Evolutionary conservation across 2,329 filamentous ascomycete genomes (phyloP), one percentile per base, ranked within the genome.

Genomic region (Westerdykella aurantiaca): DNA sequence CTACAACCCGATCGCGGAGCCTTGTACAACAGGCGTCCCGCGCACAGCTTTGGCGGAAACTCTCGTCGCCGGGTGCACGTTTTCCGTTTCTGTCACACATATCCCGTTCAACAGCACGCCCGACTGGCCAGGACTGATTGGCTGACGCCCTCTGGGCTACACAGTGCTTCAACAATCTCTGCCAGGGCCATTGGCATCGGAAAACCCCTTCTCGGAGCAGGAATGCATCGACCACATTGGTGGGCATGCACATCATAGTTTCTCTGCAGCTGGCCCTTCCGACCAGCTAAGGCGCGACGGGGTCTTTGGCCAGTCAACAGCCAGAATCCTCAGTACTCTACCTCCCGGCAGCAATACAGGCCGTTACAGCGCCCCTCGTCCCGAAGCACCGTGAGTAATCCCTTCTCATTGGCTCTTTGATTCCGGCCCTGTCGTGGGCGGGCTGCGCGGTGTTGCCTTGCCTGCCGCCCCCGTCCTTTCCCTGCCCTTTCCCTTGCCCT

Each of bases 371-470:
- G 57, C 73, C 66, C 71, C 71, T 63, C 73, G 72, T 67, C 67
- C 73, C 71, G 75, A 79, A 64, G 66, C 71, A 65, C 71, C 70
- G 77, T 80, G 76, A 73, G 77, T 79, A 60, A 29, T 48, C 44
- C 48, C 47, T 44, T 62, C 61, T 64, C 62, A 68, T 73, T 73
- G 64, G 64, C 47, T 45, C 48, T 39, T 47, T 50, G 47, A 57
- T 57, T 57, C 61, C 57, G 55, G 53, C n/a, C 47, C 52, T 57
- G 61, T 57, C 58, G 59, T n/a, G 60, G 50, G 54, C 51, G 46
- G 49, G 46, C 53, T 61, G 60, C 53, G 61, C 60, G 52, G 60
- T 65, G 63, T 52, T 65, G 62, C 63, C 61, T 67, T 61, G 57
- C 54, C 37, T 42, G 45, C 42, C 50, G 53, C 51, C 60, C 62